Conservation (phyloP, 164 flowering plant species). For the Liriodendron chinense region DNA sequence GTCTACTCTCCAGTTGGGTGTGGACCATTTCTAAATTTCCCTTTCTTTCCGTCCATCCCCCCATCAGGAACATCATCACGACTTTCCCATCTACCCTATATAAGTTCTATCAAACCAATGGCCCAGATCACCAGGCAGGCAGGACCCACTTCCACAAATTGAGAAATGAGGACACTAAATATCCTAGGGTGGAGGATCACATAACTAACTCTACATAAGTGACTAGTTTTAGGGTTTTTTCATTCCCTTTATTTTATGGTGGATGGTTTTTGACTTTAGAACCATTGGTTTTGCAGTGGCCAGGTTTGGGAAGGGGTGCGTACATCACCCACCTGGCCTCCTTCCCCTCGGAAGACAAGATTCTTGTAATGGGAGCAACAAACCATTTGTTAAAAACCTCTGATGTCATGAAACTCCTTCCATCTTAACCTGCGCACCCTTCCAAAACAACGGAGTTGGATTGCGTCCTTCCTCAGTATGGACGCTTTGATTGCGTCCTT, state of each 20-base stretch:
- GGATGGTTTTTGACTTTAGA: slow-evolving; percentile 8
- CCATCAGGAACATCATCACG: background rate
- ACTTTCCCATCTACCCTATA: background rate
- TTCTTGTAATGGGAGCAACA: slow-evolving; percentile 2
- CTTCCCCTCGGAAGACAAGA: background rate
- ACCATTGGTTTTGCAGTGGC: slow-evolving; percentile 3
- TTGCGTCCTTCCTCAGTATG: no score
- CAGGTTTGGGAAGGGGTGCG: background rate
- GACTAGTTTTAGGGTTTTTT: slow-evolving; percentile 1
- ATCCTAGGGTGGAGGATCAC: background rate
- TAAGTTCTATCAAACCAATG: background rate
- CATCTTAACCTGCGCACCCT: background rate
- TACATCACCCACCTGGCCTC: background rate
- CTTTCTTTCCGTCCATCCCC: no score
- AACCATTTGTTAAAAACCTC: background rate
- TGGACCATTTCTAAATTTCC: background rate
- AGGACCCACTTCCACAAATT: background rate
- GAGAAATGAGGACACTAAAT: background rate
- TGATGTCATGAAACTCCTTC: background rate
- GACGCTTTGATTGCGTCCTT: no score
- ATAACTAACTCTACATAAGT: background rate
- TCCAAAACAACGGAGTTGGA: no score
- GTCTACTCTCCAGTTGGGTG: background rate
- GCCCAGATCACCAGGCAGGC: background rate
- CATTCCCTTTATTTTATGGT: background rate